Evolutionary conservation across 2,329 filamentous ascomycete species (phyloP), one percentile per base, ranked within the genome.

Genomic region (Fusarium secorum): DNA sequence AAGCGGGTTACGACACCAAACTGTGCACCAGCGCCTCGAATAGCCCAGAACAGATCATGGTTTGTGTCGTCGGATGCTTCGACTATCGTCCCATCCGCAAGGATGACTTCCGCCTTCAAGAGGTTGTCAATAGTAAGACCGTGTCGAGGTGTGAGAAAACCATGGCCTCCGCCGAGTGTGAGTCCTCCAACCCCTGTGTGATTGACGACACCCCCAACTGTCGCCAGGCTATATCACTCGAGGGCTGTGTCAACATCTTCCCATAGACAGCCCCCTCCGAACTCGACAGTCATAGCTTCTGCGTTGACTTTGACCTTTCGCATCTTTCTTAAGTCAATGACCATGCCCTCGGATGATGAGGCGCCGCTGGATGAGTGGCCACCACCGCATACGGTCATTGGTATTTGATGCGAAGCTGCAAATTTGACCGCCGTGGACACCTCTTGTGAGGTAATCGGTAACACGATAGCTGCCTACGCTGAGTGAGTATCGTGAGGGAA

Each of bases 121-220:
- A 86, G 73, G 13, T 81, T 81, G 68, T 86, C 85, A 11, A 83
- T 77, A 4, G 79, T 76, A 8, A 90, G 81, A 0, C 89, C 90
- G 57, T 88, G 80, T 22, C 81, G 79, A 1, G 86, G 85, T 20
- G 82, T 85, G 7, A 91, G 79, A 77, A 85, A 86, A 5, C 89
- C 88, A 72, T 88, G 87, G 2, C 88, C 88, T 32, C 88, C 88
- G 1, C 87, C 88, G 0, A 90, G 73, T 0, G 85, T 84, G 18
- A 90, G 78, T 0, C 87, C 89, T 5, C 87, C 88, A 13, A 90
- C 84, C 7, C 89, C 89, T 2, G 88, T 90, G 69, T 90, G 86
- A 57, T 87, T 87, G 11, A 90, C 88, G 0, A 88, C 89, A 3
- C 88, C 88, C 8, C 87, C 88, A 0, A 90, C 88, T 4, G 87